Base-by-base conservation (phyloP, 352 stramenopile species). In the Phytophthora foliorum region DNA sequence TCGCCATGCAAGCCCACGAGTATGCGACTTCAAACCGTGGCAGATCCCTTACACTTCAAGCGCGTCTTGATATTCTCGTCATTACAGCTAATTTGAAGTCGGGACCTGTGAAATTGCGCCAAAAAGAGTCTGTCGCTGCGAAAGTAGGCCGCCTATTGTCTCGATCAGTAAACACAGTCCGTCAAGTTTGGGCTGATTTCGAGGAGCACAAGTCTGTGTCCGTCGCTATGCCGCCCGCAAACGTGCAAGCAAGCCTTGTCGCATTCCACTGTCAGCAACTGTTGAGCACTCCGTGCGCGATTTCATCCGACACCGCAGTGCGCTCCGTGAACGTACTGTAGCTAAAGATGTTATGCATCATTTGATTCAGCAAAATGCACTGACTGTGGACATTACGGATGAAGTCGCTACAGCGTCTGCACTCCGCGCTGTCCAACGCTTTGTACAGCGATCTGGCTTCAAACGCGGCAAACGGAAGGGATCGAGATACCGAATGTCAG, bases 301-400 rank as follows among this genome's bases (percentile, higher is more conserved):
- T 17, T 49, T 49, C 11, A 49, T 49, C 8, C 42, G 42, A 6
- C 42, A 49, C 8, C 22, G 42, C 42, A 49, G 42, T 6, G 42
- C 42, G 29, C 16, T 49, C 42, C 42, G 42, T 29, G 42, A 49
- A 11, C 21, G 42, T 31, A 49, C 22, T 14, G 42, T 49, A 29
- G n/a, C 42, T 19, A 49, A 49, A n/a, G 42, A 49, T 19, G 42
- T 49, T n/a, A 49, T 49, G 42, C 42, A 49, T 11, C 42, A 49
- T 16, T n/a, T 49, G 19, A 49, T 49, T 31, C 42, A 49, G 42
- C 42, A 49, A 17, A 49, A 49, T 31, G 2, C 14, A 8, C 42
- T 49, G 4, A 31, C 42, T 31, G 42, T 49, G 6, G 42, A 49
- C 9, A n/a, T 29, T n/a, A 22, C n/a, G 10, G 42, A 49, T n/a